A percentile compares a stretch with the other conserved stretches of the same genome.
Evolutionary conservation across 2,329 filamentous ascomycete genomes (phyloP).

Genomic region (Cladosporium sp.): DNA sequence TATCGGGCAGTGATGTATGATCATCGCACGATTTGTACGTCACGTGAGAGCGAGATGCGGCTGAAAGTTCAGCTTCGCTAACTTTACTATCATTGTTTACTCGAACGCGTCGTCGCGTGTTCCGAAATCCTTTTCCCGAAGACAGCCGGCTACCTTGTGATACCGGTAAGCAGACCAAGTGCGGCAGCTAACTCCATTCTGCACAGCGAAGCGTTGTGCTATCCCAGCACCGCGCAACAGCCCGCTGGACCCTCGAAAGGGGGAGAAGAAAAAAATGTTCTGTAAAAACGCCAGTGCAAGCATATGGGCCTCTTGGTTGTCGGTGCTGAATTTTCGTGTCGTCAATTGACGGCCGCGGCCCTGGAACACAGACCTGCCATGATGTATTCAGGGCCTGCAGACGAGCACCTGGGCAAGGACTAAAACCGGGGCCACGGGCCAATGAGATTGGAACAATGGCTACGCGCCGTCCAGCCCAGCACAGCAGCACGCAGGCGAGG

Average conservation of each 20-base stretch:
- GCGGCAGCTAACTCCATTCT: constrained; percentile 7
- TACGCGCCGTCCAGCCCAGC: not conserved
- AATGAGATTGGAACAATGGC: no score
- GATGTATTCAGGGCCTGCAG: not conserved
- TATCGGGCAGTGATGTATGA: not conserved
- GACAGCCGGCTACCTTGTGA: constrained; percentile 4
- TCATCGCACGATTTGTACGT: constrained; percentile 6
- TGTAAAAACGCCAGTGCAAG: not conserved
- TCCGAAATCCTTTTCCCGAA: not conserved
- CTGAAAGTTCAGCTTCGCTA: constrained; percentile 4
- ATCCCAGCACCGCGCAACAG: constrained; percentile 3
- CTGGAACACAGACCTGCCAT: constrained; percentile 1
- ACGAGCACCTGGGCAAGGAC: no score
- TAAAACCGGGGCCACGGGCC: no score
- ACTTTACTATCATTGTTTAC: constrained; percentile 7
- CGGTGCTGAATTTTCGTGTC: constrained; percentile 5
- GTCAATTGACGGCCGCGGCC: not conserved
- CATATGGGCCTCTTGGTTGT: constrained; percentile 4
- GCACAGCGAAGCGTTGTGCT: constrained; percentile 1
- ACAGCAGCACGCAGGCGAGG: not conserved
- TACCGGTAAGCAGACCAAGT: constrained; percentile 6
- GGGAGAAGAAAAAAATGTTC: constrained; percentile 11
- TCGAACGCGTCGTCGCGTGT: constrained; percentile 8
- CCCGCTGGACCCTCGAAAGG: constrained; percentile 9
- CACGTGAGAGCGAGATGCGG: constrained; percentile 1